phyloP scores from a whole-genome alignment of 345 rosid species.

The Eucalyptus victrix region DNA sequence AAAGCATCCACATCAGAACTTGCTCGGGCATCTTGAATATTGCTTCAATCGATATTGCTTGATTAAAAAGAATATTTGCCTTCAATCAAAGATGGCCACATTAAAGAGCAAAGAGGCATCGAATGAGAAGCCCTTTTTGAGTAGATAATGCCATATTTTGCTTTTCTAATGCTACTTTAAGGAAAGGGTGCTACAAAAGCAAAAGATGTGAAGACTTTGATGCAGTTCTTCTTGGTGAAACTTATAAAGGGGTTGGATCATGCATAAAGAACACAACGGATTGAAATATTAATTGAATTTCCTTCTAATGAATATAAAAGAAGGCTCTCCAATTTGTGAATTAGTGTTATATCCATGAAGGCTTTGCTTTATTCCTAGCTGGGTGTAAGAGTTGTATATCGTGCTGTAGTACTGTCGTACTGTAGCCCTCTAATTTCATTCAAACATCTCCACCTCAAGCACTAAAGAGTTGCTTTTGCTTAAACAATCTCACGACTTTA shows the following conservation, averaged over 20 bases:
- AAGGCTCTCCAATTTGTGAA: background rate
- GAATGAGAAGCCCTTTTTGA: background rate
- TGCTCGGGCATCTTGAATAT: background rate
- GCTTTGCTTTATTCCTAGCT: background rate
- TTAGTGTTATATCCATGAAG: background rate
- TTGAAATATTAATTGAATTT: background rate
- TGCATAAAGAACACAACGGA: background rate
- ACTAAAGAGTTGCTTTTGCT: background rate
- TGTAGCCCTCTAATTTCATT: background rate
- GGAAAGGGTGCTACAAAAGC: background rate
- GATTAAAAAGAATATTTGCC: background rate
- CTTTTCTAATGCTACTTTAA: background rate
- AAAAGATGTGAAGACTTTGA: background rate
- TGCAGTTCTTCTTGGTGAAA: background rate
- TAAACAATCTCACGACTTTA: background rate
- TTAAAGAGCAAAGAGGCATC: background rate
- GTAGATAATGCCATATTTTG: background rate
- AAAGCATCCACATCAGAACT: background rate
- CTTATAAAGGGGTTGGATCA: background rate
- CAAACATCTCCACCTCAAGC: background rate
- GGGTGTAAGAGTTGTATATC: background rate
- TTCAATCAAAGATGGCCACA: background rate
- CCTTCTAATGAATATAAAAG: background rate
- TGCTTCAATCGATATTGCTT: background rate
- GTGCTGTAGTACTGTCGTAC: background rate